Conservation (phyloP, 1,284 basidiomycete species). For the Rhodofomes roseus region DNA sequence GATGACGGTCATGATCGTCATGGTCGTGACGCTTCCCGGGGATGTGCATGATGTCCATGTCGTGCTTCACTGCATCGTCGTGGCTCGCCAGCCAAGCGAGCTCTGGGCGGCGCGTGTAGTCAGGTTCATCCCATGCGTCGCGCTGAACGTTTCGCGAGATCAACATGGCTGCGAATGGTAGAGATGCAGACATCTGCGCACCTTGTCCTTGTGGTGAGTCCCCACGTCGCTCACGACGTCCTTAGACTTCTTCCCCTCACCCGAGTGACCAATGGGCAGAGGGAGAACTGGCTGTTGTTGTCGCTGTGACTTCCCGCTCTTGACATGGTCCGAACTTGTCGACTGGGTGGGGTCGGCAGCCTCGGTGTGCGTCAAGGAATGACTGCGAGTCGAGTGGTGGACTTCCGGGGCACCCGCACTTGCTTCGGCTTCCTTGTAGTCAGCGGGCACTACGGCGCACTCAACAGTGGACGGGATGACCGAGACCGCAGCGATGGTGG, state of each 20-base stretch:
- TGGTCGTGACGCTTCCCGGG: slow-evolving; percentile 11
- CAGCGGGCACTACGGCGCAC: slow-evolving; percentile 35
- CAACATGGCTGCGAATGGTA: not conserved
- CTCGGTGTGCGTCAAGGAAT: slow-evolving; percentile 1
- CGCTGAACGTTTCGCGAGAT: not conserved
- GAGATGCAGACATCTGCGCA: not conserved
- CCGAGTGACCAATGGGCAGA: slow-evolving; percentile 14
- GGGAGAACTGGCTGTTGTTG: slow-evolving; percentile 17
- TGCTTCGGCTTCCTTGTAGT: slow-evolving; percentile 8
- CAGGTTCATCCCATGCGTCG: not conserved
- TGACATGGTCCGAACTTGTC: not conserved
- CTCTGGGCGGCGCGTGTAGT: not conserved
- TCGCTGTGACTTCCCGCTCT: slow-evolving; percentile 4
- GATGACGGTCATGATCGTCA: slow-evolving; percentile 6
- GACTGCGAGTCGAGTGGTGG: slow-evolving; percentile 15
- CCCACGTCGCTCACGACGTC: slow-evolving; percentile 2
- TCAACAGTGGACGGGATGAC: slow-evolving; percentile 28
- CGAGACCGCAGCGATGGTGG: slow-evolving; percentile 39
- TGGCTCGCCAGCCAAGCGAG: not conserved
- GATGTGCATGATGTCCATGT: not conserved
- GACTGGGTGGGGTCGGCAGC: slow-evolving; percentile 1
- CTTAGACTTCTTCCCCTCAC: slow-evolving; percentile 3
- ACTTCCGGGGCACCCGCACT: slow-evolving; percentile 2
- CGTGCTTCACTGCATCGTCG: not conserved
- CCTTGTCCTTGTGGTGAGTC: slow-evolving; percentile 16